Evolutionary conservation across 257 asterid genomes (phyloP), one percentile per base, ranked within the genome.

Genomic region (Solanum piurae): DNA sequence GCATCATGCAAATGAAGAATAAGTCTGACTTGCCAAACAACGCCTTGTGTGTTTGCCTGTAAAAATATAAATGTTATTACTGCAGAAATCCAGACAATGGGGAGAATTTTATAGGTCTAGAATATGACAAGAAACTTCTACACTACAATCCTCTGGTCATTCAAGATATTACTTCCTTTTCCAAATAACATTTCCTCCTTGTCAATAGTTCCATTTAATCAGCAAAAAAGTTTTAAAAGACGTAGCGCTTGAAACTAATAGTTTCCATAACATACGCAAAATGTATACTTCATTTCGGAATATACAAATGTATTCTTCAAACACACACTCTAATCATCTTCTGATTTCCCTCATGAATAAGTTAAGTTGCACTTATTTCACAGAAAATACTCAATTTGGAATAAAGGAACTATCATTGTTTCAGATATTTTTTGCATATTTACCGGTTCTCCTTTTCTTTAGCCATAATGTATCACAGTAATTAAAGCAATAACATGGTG

Each of bases 41-140:
- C 12, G 89, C 79, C 88, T 88, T 84, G 90, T 95, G 98, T 90
- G 68, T 87, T 93, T 95, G 98, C 94, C 98, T 93, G 31, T 87
- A 52, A 60, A 34, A 46, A 62, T 58, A 62, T 38, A 79, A 44
- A 79, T 79, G 85, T 44, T 2, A 79, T 79, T 79, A n/a, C 38
- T 27, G 27, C 64, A 5, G 27, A 44, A 44, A 79, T 44, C 40
- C 66, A 25, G 25, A 79, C 84, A 79, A 1, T 37, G 34, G n/a
- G 36, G 36, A 29, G 46, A n/a, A 79, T 79, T 77, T 79, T 44
- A 16, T 25, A 77, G n/a, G 62, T 76, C 16, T 74, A n/a, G 34
- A 38, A n/a, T 12, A 77, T 37, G 37, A 77, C 2, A 13, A 42
- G n/a, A 42, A 42, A 25, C 5, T 8, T 44, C 7, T 44, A 77